These are phyloP conservation scores for Cyclotella sp. DNA, from an alignment of 108 stramenopile genomes.

Conservation along the genomic window DNA sequence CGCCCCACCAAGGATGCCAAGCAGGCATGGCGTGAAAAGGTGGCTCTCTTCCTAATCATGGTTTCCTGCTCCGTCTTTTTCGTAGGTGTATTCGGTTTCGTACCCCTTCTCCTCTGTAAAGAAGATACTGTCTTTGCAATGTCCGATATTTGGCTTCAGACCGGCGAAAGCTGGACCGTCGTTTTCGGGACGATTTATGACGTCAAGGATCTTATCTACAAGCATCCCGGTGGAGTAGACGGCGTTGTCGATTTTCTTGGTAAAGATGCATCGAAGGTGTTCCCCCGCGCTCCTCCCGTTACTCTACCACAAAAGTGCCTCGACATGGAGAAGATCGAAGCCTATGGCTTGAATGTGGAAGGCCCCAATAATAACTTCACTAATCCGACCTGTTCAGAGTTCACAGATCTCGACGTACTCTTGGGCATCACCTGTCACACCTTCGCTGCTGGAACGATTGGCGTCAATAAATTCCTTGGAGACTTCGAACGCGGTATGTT, in stretches of 20 bases:
- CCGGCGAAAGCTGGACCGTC: slow-evolving; percentile 55
- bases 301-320: slow-evolving; percentile 55
- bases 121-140: slow-evolving; percentile 48
- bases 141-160: slow-evolving; percentile 56
- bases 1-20: slow-evolving; percentile 47
- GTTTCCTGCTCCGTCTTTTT: slow-evolving; percentile 54
- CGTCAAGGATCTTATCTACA: slow-evolving; percentile 57
- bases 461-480: slow-evolving; percentile 52
- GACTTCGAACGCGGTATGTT: slow-evolving; percentile 50
- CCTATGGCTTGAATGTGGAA: slow-evolving; percentile 33
- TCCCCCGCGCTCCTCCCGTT: slow-evolving; percentile 60
- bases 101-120: slow-evolving; percentile 55
- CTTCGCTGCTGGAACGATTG: slow-evolving; percentile 45
- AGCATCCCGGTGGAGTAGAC: slow-evolving; percentile 62
- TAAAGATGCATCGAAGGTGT: slow-evolving; percentile 62
- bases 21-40: slow-evolving; percentile 63
- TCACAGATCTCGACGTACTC: slow-evolving; percentile 53
- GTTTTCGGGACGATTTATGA: slow-evolving; percentile 60
- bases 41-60: slow-evolving; percentile 60
- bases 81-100: slow-evolving; percentile 63
- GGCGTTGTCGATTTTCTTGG: slow-evolving; percentile 60
- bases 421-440: slow-evolving; percentile 63
- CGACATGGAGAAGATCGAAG: slow-evolving; percentile 57
- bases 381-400: slow-evolving; percentile 49
- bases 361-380: slow-evolving; percentile 49